Conservation (phyloP, 441 rosid genomes). For the Kokia cookei region DNA sequence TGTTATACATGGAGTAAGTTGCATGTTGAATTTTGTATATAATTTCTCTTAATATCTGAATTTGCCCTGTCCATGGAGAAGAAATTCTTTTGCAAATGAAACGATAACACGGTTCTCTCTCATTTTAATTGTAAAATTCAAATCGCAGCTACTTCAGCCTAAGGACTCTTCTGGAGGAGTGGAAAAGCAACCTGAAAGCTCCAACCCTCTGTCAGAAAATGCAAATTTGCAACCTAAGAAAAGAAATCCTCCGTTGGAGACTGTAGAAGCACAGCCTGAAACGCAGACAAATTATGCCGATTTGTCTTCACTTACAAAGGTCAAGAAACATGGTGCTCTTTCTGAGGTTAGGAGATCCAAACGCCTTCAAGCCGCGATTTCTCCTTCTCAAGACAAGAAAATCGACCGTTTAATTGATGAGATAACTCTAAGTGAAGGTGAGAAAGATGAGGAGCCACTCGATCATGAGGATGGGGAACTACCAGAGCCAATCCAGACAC, state of each 20-base stretch:
- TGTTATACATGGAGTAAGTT: not conserved
- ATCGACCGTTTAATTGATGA: slow-evolving; percentile 25
- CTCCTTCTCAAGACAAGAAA: slow-evolving; percentile 8
- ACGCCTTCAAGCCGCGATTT: slow-evolving; percentile 26
- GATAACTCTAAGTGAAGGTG: slow-evolving; percentile 30
- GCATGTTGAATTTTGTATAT: not conserved
- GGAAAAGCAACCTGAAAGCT: slow-evolving; percentile 11
- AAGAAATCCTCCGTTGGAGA: not conserved
- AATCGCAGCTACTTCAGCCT: slow-evolving; percentile 12
- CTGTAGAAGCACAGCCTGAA: not conserved
- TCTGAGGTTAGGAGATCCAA: slow-evolving; percentile 32
- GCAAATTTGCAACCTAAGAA: not conserved
- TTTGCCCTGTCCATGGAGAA: not conserved
- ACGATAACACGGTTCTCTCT: not conserved
- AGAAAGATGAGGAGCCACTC: slow-evolving; percentile 28
- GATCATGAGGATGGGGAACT: slow-evolving; percentile 8
- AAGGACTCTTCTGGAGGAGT: slow-evolving; percentile 1
- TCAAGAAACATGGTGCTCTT: slow-evolving; percentile 1
- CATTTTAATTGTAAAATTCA: not conserved
- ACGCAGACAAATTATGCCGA: not conserved
- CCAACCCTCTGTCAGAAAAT: slow-evolving; percentile 3
- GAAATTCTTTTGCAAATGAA: not conserved
- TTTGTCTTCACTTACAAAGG: not conserved
- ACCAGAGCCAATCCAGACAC: slow-evolving; percentile 7
- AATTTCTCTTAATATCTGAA: not conserved